Evolutionary conservation across 768 basidiomycete genomes (phyloP).

Genomic region (Trametes sanguinea): DNA sequence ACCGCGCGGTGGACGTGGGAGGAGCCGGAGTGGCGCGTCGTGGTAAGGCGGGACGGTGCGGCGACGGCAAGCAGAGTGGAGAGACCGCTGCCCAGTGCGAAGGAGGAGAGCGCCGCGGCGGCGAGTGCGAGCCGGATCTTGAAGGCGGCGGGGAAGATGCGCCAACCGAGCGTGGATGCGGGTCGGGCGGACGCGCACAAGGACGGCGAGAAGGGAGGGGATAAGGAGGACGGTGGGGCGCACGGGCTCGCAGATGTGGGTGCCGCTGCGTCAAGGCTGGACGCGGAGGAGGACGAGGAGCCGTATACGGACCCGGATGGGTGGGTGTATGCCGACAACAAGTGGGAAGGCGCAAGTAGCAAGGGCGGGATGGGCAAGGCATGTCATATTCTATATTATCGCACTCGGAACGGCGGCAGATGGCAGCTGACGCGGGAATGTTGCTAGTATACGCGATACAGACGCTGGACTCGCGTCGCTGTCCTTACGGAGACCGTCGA

Average conservation of each 20-base stretch:
- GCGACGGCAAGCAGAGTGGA: constrained; percentile 53
- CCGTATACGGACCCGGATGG: constrained; percentile 79
- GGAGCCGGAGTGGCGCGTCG: constrained; percentile 86
- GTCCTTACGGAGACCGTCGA: constrained; percentile 74
- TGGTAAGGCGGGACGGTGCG: constrained; percentile 59
- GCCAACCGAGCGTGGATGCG: constrained; percentile 41
- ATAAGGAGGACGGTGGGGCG: constrained; percentile 23
- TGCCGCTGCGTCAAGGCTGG: constrained; percentile 2
- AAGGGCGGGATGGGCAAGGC: constrained; percentile 89
- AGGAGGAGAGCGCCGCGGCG: constrained; percentile 45
- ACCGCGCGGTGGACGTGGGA: constrained; percentile 88
- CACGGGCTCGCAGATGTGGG: not conserved
- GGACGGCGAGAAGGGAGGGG: constrained; percentile 14
- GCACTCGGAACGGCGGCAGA: not conserved
- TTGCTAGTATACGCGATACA: constrained; percentile 77
- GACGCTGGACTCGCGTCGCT: constrained; percentile 87
- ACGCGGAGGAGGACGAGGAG: constrained; percentile 48
- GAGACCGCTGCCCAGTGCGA: constrained; percentile 53
- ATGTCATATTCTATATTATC: constrained; percentile 10
- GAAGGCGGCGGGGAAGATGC: constrained; percentile 52
- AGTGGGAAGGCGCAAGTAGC: constrained; percentile 79
- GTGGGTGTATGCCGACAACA: constrained; percentile 94
- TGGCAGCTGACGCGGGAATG: not conserved
- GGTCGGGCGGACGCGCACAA: not conserved
- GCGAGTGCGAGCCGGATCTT: constrained; percentile 38